phyloP scores from a whole-genome alignment of 352 stramenopile genomes.

The Globisporangium barbulae region DNA sequence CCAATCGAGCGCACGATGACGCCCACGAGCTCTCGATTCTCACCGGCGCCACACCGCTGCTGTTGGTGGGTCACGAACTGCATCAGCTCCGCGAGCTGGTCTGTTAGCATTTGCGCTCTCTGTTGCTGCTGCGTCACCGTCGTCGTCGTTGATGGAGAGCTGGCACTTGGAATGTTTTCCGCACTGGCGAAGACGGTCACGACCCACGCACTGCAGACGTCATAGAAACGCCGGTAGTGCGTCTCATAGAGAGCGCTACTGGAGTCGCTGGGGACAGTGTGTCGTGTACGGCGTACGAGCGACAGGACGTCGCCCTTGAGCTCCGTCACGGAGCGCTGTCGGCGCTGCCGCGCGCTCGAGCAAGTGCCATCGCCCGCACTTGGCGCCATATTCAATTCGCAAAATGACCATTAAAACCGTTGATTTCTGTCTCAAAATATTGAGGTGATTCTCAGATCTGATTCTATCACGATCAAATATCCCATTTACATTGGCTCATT shows the following conservation, averaged over 20 bases:
- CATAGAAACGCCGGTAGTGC: slow-evolving; percentile 1
- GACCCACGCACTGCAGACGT: slow-evolving; percentile 4
- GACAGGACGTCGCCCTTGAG: slow-evolving; percentile 25
- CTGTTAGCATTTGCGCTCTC: not conserved
- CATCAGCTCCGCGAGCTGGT: not conserved
- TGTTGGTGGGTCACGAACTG: not conserved
- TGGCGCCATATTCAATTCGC: slow-evolving; percentile 8
- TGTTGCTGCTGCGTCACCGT: not conserved
- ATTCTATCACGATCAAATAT: no score
- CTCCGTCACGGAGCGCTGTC: not conserved
- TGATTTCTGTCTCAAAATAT: no score
- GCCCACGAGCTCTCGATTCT: slow-evolving; percentile 7
- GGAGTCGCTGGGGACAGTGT: not conserved
- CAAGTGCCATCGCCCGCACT: not conserved
- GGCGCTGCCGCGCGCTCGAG: not conserved
- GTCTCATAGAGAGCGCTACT: not conserved
- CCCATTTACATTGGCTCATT: no score
- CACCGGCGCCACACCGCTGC: not conserved
- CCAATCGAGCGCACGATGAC: slow-evolving; percentile 7
- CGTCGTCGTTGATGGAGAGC: not conserved
- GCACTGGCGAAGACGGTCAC: not conserved
- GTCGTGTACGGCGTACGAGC: slow-evolving; percentile 15
- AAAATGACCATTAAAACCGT: no score
- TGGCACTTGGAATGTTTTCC: not conserved
- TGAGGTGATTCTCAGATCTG: no score